Evolutionary conservation across 345 rosid species (phyloP).

Genomic region (Draba incana): DNA sequence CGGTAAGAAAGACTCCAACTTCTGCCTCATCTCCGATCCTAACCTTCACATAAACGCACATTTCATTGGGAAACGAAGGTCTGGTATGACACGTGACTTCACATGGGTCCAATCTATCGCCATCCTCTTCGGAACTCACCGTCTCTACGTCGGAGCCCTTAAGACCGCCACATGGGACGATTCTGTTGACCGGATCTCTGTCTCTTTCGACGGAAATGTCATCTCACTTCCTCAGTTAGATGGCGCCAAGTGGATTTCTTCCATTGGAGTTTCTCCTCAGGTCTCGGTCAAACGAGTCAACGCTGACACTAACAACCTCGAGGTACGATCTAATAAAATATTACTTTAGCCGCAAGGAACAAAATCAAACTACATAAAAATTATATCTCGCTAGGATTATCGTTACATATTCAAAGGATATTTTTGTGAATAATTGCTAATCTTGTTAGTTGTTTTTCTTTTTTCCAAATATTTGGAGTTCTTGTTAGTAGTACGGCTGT

Average conservation of each 20-base stretch:
- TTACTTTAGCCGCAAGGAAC: not conserved
- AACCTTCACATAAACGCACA: constrained; percentile 61
- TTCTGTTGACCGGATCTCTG: constrained; percentile 46
- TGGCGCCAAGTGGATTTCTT: constrained; percentile 47
- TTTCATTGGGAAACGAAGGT: constrained; percentile 55
- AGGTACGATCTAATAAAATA: constrained; percentile 23
- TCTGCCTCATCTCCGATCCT: constrained; percentile 57
- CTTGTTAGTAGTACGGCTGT: no score
- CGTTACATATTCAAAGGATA: not conserved
- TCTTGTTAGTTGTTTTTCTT: not conserved
- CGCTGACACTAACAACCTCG: constrained; percentile 47
- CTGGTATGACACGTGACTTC: constrained; percentile 61
- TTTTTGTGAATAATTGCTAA: not conserved
- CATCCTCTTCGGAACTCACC: constrained; percentile 55
- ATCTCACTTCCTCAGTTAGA: constrained; percentile 39
- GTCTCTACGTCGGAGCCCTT: constrained; percentile 51
- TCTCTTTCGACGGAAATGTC: constrained; percentile 47
- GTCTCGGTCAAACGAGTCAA: constrained; percentile 45
- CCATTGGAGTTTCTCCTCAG: constrained; percentile 25
- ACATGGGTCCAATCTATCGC: constrained; percentile 65
- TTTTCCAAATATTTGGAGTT: no score
- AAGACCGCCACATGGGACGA: constrained; percentile 65
- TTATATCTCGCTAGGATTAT: not conserved
- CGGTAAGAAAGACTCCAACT: constrained; percentile 61
- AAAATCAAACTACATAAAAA: not conserved